Base-by-base conservation (phyloP, 495 filamentous ascomycete genomes). In the Aspergillus funiculosus region DNA sequence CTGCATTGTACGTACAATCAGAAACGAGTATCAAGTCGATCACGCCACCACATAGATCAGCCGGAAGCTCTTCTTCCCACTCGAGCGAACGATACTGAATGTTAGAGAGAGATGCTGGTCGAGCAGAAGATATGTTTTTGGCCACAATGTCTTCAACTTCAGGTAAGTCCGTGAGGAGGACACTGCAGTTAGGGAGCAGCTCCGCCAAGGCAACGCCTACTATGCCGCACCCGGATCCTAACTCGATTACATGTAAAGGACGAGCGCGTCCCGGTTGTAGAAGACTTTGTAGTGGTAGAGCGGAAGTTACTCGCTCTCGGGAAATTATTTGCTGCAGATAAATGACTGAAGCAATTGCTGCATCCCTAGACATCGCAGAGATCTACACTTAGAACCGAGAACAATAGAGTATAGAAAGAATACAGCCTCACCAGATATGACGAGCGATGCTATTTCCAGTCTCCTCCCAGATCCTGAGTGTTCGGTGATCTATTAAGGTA, bases 1-100 rank as follows among this genome's bases (percentile, higher is more conserved):
- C 87, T 24, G 79, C 73, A 60, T 97, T 98, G 67, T 98, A 98
- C 8, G 89, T 98, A 70, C 92, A 96, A 58, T 98, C 92, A 13
- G 89, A 87, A 1, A 94, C 73, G 4, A 94, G 61, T 17, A 96
- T 71, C 24, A 97, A 54, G 59, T 94, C 84, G 63, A 83, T 81
- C 0, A 57, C 52, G 18, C 60, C 62, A 2, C 65, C 57, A 19
- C 54, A 55, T 13, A 67, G 51, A 11, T 60, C 22, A 1, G 65
- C 64, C 6, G 76, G 63, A 14, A 75, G 66, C 13, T 54, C 25
- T 18, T 77, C 59, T 21, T 80, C 74, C 92, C 92, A 98, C 63
- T 95, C 84, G 14, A 97, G 75, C 5, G 76, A 64, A 38, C 77
- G 67, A 54, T 83, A 91, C 0, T 62, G 53, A 14, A 78, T 50